These are phyloP conservation scores for Pestalotiopsis sp. DNA, from an alignment of 2,329 filamentous ascomycete species.

Conservation along the genomic window DNA sequence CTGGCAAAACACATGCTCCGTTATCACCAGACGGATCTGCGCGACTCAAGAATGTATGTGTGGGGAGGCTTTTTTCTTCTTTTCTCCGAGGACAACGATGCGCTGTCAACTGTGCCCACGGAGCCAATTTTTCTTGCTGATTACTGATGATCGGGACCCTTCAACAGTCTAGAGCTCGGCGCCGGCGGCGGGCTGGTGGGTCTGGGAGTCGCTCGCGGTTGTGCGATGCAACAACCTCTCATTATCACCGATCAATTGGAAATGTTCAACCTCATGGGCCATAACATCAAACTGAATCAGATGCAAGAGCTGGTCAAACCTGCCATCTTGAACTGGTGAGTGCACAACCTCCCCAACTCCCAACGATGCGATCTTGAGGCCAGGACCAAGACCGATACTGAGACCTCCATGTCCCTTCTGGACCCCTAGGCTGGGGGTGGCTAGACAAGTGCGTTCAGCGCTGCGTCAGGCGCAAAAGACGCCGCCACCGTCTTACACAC, in stretches of 20 bases:
- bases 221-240: constrained; percentile 57
- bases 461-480: not conserved
- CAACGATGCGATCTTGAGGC: not conserved
- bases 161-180: constrained; percentile 71
- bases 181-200: constrained; percentile 89
- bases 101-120: not conserved
- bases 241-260: constrained; percentile 85
- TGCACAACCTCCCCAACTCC: constrained; percentile 20
- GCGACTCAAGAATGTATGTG: constrained; percentile 73
- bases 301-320: constrained; percentile 67
- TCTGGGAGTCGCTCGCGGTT: constrained; percentile 61
- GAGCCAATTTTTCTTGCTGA: constrained; percentile 3
- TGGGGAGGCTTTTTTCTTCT: not conserved
- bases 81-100: not conserved
- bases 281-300: constrained; percentile 82
- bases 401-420: not conserved
- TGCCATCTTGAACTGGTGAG: constrained; percentile 79
- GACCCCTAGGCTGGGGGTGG: not conserved
- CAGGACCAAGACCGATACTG: not conserved
- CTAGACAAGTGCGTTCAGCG: not conserved
- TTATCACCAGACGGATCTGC: constrained; percentile 66
- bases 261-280: constrained; percentile 84
- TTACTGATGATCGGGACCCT: not conserved
- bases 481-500: not conserved
- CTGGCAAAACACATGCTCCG: constrained; percentile 84